phyloP scores from a whole-genome alignment of 306 rosid species.

The Ziziphus jujuba region DNA sequence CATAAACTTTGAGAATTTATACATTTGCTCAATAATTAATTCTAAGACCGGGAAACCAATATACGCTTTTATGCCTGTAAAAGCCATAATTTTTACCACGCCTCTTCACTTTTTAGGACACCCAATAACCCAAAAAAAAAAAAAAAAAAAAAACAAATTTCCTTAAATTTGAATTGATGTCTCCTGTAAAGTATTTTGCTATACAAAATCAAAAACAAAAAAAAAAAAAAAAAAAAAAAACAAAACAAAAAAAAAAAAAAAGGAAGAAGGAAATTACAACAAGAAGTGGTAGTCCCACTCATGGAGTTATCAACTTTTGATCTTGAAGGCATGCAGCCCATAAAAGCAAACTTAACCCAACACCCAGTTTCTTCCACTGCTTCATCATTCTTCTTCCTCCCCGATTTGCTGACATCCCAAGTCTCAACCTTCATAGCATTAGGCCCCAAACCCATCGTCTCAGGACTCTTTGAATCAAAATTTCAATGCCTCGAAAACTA shows the following conservation, averaged over 20 bases:
- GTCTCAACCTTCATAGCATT: slow-evolving; percentile 62
- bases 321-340: slow-evolving; percentile 79
- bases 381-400: slow-evolving; percentile 44
- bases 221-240: not conserved
- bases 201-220: too few species aligned
- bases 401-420: slow-evolving; percentile 62
- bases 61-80: not conserved
- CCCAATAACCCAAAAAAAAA: slow-evolving; percentile 6
- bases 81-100: slow-evolving; percentile 7
- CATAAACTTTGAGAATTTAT: too few species aligned
- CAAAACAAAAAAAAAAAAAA: not conserved
- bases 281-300: slow-evolving; percentile 49
- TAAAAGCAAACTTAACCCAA: slow-evolving; percentile 59
- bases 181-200: not conserved
- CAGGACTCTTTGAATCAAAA: slow-evolving; percentile 17
- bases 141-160: not conserved
- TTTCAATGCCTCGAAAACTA: slow-evolving; percentile 15
- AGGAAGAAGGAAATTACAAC: slow-evolving; percentile 43
- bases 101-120: slow-evolving; percentile 20
- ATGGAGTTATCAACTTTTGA: slow-evolving; percentile 78
- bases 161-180: not conserved
- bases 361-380: slow-evolving; percentile 56
- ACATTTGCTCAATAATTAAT: slow-evolving; percentile 8
- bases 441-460: slow-evolving; percentile 67
- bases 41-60: slow-evolving; percentile 21